Conservation (phyloP, 805 yeast genomes). For the Yarrowia deformans region DNA sequence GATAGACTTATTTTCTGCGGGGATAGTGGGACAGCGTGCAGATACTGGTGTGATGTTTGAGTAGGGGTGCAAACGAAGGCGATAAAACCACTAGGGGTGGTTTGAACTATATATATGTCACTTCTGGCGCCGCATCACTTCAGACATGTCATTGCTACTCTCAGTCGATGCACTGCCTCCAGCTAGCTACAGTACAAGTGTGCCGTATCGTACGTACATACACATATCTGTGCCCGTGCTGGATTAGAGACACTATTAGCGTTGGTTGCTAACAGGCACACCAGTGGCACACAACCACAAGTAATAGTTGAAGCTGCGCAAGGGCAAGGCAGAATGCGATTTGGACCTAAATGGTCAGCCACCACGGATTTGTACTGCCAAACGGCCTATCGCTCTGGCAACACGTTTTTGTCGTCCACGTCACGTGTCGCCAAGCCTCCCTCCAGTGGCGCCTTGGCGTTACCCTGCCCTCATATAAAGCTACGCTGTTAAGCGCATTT, state of each 20-base stretch:
- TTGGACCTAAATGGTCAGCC: too few species aligned
- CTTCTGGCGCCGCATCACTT: too few species aligned
- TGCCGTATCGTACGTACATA: too few species aligned
- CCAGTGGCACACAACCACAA: background rate
- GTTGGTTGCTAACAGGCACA: conserved; percentile 9
- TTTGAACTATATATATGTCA: background rate
- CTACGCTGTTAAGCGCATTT: background rate
- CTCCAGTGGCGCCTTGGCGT: conserved; percentile 24
- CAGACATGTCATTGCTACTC: background rate
- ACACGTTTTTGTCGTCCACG: background rate
- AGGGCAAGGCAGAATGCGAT: background rate
- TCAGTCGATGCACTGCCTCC: conserved; percentile 1
- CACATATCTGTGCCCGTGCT: background rate
- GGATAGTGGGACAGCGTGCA: conserved; percentile 2
- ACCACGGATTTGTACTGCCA: too few species aligned
- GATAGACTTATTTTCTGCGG: conserved; percentile 34
- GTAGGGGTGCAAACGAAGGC: too few species aligned
- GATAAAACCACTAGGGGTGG: background rate
- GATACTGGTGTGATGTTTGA: too few species aligned
- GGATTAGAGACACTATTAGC: background rate
- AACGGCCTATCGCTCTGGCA: too few species aligned
- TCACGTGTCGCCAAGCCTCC: conserved; percentile 21
- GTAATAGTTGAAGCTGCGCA: background rate
- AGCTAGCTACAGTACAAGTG: too few species aligned
- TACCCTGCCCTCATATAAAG: conserved; percentile 20